phyloP scores from a whole-genome alignment of 768 basidiomycete genomes.

The Lactarius pseudohatsudake region DNA sequence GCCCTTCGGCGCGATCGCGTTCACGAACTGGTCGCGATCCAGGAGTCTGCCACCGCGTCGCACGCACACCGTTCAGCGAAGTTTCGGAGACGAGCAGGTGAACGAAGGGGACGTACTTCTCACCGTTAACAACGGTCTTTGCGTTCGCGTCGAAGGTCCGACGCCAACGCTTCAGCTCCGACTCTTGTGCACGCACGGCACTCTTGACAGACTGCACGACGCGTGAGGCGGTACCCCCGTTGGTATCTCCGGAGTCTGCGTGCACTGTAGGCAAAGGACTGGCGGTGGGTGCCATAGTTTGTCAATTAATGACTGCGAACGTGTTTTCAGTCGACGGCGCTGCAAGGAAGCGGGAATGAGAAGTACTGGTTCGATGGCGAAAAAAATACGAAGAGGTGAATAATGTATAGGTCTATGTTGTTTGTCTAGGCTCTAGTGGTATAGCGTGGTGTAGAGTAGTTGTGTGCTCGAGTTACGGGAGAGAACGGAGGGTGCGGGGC shows the following conservation, averaged over 20 bases:
- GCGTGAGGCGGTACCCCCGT: conserved; percentile 38
- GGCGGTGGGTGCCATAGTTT: conserved; percentile 21
- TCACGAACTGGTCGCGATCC: conserved; percentile 85
- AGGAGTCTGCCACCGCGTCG: conserved; percentile 61
- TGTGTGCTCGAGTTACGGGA: background rate
- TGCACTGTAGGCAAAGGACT: conserved; percentile 47
- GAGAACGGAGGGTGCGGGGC: conserved; percentile 14
- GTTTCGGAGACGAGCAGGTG: background rate
- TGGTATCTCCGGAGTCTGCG: conserved; percentile 56
- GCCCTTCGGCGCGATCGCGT: conserved; percentile 86
- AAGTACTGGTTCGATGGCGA: background rate
- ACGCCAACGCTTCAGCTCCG: conserved; percentile 85
- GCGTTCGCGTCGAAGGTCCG: conserved; percentile 85
- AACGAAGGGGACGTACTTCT: conserved; percentile 60
- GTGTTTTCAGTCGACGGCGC: conserved; percentile 5
- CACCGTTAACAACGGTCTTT: conserved; percentile 64
- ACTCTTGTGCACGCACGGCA: conserved; percentile 71
- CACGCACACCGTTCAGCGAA: background rate
- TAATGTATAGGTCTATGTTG: conserved; percentile 19
- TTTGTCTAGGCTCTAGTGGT: conserved; percentile 15
- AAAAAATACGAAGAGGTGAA: background rate
- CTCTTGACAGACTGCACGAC: conserved; percentile 64
- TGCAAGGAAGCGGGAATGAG: background rate
- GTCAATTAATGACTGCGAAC: conserved; percentile 24
- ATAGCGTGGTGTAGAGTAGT: background rate